Base-by-base conservation (phyloP, 139 green algal species). In the Tetraselmis chui region DNA sequence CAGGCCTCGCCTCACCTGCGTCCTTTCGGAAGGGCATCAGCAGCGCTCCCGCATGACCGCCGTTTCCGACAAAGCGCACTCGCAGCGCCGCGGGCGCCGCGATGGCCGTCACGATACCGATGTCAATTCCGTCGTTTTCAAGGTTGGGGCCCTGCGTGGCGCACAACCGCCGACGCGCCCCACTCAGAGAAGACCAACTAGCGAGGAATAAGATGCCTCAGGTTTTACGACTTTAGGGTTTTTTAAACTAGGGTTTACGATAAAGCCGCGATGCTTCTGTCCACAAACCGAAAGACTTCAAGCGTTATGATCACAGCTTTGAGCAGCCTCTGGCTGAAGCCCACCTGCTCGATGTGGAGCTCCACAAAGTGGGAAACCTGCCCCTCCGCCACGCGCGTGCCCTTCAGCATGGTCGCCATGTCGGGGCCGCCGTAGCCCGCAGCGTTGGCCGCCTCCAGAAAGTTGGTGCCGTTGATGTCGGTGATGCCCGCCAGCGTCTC, bases 311-410 rank as follows among this genome's bases (percentile, higher is more conserved):
- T n/a, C n/a, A n/a, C n/a, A n/a, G n/a, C n/a, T n/a, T n/a, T n/a
- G n/a, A n/a, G n/a, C n/a, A n/a, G n/a, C n/a, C n/a, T n/a, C n/a
- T n/a, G n/a, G n/a, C n/a, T n/a, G n/a, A n/a, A n/a, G n/a, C n/a
- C n/a, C n/a, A 92, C 96, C 89, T 99, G 96, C 88, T 99, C 96
- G 26, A 99, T 99, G 89, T 99, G 96, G 67, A 99, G 93, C 89
- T 99, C 96, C 77, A 99, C 91, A 90, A 99, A 99, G 45, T 92
- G 80, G 26, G 87, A 83, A 1, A 94, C 76, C 1, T 74, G 29
- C 0, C 87, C 89, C 23, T 81, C 28, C 0, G 76, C 28, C 1
- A 93, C 78, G 26, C 24, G 75, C 0, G 87, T 79, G 2, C 32
- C 80, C 1, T 89, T 32, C 76, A 95, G 84, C 23, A 92, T 86